These are phyloP conservation scores for Neurospora sp. DNA, from an alignment of 2,329 filamentous ascomycete species.

Conservation along the genomic window DNA sequence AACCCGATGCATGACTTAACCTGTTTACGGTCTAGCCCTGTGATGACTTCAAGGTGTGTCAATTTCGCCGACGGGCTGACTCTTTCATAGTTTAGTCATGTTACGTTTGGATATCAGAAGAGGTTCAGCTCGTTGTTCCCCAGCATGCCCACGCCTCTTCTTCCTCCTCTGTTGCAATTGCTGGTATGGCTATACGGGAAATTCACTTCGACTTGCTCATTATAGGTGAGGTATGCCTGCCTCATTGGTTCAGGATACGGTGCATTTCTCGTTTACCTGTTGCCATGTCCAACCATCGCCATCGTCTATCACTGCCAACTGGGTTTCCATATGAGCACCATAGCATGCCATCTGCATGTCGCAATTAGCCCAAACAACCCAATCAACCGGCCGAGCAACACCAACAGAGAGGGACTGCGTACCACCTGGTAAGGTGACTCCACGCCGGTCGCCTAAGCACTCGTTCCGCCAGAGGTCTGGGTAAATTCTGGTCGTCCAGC, in stretches of 20 bases:
- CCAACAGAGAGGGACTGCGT: neutral
- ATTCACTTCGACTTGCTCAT: neutral
- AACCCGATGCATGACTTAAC: neutral
- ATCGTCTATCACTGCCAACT: slow-evolving; percentile 1
- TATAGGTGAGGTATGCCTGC: neutral
- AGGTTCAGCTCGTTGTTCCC: neutral
- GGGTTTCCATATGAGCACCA: neutral
- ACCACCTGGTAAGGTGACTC: neutral
- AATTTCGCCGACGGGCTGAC: neutral
- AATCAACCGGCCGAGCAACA: slow-evolving; percentile 3
- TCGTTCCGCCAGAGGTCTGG: neutral
- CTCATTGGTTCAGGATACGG: neutral
- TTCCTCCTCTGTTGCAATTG: neutral
- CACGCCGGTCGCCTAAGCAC: neutral
- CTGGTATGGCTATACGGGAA: neutral
- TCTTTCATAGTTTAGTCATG: neutral
- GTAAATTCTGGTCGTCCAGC: neutral
- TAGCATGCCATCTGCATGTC: slow-evolving; percentile 6
- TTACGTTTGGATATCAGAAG: neutral
- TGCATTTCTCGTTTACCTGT: neutral
- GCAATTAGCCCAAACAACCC: slow-evolving; percentile 10
- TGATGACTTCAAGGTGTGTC: neutral
- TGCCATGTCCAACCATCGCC: neutral
- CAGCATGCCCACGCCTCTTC: neutral
- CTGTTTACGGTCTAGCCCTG: neutral